Evolutionary conservation across 2,329 filamentous ascomycete genomes (phyloP).

Genomic region (Penicillium sp.): DNA sequence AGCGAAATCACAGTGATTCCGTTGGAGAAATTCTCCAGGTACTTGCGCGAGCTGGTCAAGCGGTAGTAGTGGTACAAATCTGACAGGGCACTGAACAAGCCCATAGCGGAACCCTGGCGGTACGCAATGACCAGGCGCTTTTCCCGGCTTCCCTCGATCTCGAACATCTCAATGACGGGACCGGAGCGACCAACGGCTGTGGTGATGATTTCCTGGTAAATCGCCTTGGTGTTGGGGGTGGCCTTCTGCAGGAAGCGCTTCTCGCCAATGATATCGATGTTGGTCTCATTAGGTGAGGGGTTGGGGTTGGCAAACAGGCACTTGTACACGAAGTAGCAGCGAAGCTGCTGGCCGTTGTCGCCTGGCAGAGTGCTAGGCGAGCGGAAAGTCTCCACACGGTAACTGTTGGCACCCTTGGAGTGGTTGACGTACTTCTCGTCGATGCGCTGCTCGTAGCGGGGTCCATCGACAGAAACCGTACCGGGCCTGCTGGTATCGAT

Average conservation of each 20-base stretch:
- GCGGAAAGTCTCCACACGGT: constrained; percentile 96
- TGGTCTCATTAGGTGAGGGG: constrained; percentile 73
- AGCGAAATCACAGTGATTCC: constrained; percentile 96
- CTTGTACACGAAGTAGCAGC: constrained; percentile 99
- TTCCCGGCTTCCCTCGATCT: constrained; percentile 86
- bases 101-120: constrained; percentile 85
- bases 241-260: constrained; percentile 94
- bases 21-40: constrained; percentile 98
- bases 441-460: constrained; percentile 89
- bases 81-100: constrained; percentile 90
- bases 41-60: constrained; percentile 92
- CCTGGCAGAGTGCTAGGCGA: constrained; percentile 77
- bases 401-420: constrained; percentile 67
- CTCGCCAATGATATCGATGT: constrained; percentile 88
- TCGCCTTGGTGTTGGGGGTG: constrained; percentile 88
- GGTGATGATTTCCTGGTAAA: constrained; percentile 92
- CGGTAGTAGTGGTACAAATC: constrained; percentile 99
- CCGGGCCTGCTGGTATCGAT: constrained; percentile 96
- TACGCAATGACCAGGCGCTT: constrained; percentile 94
- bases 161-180: constrained; percentile 96
- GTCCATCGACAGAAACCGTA: constrained; percentile 69
- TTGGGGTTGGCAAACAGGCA: constrained; percentile 80
- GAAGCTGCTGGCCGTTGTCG: constrained; percentile 74
- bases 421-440: constrained; percentile 94
- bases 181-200: constrained; percentile 80